Evolutionary conservation across 2,329 filamentous ascomycete species (phyloP).

Genomic region (Calonectria henricotiae): DNA sequence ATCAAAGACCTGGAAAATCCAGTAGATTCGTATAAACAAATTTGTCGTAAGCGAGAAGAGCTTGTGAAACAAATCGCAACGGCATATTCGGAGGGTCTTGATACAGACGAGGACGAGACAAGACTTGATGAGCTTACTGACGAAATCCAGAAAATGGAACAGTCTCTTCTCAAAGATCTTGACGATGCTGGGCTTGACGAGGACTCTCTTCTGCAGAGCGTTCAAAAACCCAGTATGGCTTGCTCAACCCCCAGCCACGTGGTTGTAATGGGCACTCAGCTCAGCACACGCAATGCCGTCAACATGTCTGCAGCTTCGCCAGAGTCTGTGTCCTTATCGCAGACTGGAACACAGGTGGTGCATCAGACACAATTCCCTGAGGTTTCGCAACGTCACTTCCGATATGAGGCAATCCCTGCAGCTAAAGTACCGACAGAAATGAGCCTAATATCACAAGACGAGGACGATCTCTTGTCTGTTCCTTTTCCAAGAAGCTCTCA

Average conservation of each 20-base stretch:
- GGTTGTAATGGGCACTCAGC: conserved; percentile 66
- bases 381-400: conserved; percentile 45
- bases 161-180: conserved; percentile 61
- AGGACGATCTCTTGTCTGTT: conserved; percentile 40
- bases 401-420: conserved; percentile 47
- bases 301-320: conserved; percentile 57
- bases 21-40: conserved; percentile 61
- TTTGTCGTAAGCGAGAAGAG: conserved; percentile 64
- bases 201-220: conserved; percentile 57
- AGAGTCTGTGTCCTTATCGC: conserved; percentile 54
- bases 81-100: conserved; percentile 67
- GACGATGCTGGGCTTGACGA: conserved; percentile 65
- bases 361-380: conserved; percentile 67
- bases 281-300: conserved; percentile 51
- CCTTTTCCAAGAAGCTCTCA: conserved; percentile 52
- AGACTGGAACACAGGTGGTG: conserved; percentile 65
- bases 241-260: conserved; percentile 41
- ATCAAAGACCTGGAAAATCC: conserved; percentile 62
- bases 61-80: conserved; percentile 66
- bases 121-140: conserved; percentile 67
- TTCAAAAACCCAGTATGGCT: conserved; percentile 32
- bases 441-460: conserved; percentile 50
- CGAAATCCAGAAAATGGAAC: conserved; percentile 64
- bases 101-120: conserved; percentile 69
- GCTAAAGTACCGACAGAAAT: conserved; percentile 43